Percentiles rank a stretch among this genome's conserved stretches.
Evolutionary conservation across 305 asterid species (phyloP).

Genomic region (Caryopteris hybrid): DNA sequence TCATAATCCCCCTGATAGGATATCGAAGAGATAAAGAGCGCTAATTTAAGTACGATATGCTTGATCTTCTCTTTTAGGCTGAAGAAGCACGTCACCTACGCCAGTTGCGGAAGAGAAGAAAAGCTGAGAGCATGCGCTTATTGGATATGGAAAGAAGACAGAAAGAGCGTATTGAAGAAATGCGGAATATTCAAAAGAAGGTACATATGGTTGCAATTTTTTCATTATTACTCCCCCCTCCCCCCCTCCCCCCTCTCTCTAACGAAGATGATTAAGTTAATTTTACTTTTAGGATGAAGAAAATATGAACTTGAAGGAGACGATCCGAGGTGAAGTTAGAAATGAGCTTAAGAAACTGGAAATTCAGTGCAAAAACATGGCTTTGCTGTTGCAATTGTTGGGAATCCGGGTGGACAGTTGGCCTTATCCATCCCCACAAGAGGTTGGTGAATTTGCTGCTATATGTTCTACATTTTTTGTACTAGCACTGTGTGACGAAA

Average conservation of each 20-base stretch:
- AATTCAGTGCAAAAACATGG: constrained; percentile 56
- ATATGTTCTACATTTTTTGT: too few species aligned
- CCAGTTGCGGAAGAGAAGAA: constrained; percentile 57
- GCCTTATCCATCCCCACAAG: constrained; percentile 48
- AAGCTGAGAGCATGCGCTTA: constrained; percentile 73
- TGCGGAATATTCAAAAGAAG: constrained; percentile 74
- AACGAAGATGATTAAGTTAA: neutral
- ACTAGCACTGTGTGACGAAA: too few species aligned
- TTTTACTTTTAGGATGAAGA: constrained; percentile 65
- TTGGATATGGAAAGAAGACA: constrained; percentile 94
- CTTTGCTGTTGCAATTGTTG: constrained; percentile 58
- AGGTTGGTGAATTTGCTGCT: constrained; percentile 44
- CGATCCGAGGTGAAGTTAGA: constrained; percentile 63
- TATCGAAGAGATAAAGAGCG: too few species aligned
- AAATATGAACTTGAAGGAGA: constrained; percentile 78
- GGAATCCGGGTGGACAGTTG: constrained; percentile 50
- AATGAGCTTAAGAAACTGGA: constrained; percentile 61
- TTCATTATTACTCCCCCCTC: neutral
- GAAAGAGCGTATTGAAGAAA: constrained; percentile 83
- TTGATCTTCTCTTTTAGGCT: constrained; percentile 47
- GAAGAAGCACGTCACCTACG: constrained; percentile 69
- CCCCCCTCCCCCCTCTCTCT: too few species aligned
- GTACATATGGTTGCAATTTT: constrained; percentile 28
- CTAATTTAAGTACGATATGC: neutral
- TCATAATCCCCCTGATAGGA: too few species aligned